Percentiles rank a stretch among this genome's conserved stretches.
These are phyloP conservation scores for Lodderomyces metapsilosis DNA, from an alignment of 1,139 yeast species.

Conservation along the genomic window DNA sequence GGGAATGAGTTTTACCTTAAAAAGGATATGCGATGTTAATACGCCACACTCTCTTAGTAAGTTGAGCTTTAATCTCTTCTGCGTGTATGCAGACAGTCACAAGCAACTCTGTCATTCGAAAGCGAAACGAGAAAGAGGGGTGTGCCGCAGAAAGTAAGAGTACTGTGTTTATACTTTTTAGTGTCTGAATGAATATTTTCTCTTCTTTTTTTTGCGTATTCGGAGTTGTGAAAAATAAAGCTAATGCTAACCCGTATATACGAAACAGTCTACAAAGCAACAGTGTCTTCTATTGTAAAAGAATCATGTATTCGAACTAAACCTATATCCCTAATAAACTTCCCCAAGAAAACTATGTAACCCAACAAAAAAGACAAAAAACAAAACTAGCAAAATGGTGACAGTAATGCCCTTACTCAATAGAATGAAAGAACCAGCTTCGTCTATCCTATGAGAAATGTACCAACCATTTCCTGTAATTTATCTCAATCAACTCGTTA, in stretches of 20 bases:
- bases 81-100: no score
- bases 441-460: conserved; percentile 13
- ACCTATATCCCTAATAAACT: neutral
- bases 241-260: no score
- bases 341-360: neutral
- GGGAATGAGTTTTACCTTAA: no score
- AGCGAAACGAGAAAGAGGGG: neutral
- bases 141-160: no score
- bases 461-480: conserved; percentile 30
- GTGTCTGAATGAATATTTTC: no score
- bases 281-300: no score
- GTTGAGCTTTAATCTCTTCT: no score
- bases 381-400: neutral
- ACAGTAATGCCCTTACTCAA: neutral
- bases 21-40: no score
- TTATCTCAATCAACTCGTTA: conserved; percentile 22
- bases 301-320: neutral
- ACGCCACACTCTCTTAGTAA: no score
- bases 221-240: neutral
- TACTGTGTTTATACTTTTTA: no score
- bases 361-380: neutral
- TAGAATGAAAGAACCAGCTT: neutral
- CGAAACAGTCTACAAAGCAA: no score
- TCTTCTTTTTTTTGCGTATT: neutral
- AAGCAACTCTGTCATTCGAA: no score